Evolutionary conservation across 2,329 filamentous ascomycete species (phyloP).

Genomic region (Cryphonectria nitschkei): DNA sequence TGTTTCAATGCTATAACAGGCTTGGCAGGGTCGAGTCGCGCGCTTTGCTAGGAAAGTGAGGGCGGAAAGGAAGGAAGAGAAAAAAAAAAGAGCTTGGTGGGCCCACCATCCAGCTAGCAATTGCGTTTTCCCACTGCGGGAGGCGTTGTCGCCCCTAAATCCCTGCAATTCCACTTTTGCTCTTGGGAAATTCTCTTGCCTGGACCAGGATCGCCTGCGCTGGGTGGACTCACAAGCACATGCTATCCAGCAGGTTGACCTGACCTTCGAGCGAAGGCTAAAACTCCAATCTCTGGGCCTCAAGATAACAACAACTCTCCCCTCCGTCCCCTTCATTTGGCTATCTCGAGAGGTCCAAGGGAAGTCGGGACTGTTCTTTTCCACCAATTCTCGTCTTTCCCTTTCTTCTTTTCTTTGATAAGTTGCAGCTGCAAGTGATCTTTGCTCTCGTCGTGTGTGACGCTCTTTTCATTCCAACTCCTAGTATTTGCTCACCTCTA

Average conservation of each 20-base stretch:
- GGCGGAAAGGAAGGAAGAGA: not conserved
- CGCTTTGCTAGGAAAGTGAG: constrained; percentile 1
- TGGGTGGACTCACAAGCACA: not conserved
- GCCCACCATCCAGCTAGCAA: constrained; percentile 6
- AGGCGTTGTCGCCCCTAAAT: constrained; percentile 11
- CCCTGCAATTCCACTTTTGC: not conserved
- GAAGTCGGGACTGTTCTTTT: not conserved
- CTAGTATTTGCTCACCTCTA: not conserved
- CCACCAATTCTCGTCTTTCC: no score
- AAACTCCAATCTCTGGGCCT: constrained; percentile 9
- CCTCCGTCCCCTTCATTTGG: not conserved
- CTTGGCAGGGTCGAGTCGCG: constrained; percentile 5
- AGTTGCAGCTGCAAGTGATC: not conserved
- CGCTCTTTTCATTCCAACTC: not conserved
- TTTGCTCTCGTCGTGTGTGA: not conserved
- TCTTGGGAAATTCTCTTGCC: constrained; percentile 10
- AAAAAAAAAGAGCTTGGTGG: not conserved
- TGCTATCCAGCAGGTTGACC: constrained; percentile 1
- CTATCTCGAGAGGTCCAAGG: not conserved
- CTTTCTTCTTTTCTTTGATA: not conserved
- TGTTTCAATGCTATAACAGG: not conserved
- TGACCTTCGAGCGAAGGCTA: constrained; percentile 9
- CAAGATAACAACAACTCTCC: not conserved
- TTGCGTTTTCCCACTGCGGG: not conserved
- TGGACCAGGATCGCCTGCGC: constrained; percentile 3